phyloP scores from a whole-genome alignment of 345 rosid species.

The Litchi chinensis region DNA sequence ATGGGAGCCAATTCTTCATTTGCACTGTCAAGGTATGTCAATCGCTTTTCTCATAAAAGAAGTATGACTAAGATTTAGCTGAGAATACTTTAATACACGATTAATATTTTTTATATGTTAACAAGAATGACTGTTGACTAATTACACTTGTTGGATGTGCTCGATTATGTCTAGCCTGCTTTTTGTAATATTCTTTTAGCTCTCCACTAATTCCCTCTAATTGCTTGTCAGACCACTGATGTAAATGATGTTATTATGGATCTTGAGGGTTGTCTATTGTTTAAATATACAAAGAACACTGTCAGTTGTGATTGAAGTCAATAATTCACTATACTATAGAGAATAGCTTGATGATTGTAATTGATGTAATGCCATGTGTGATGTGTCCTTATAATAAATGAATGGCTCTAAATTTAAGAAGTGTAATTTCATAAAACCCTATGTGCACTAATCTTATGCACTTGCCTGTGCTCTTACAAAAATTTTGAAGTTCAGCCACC shows the following conservation, averaged over 20 bases:
- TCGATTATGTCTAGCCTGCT: not conserved
- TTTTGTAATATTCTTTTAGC: too few species aligned
- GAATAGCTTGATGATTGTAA: not conserved
- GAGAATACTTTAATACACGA: not conserved
- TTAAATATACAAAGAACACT: not conserved
- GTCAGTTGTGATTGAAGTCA: not conserved
- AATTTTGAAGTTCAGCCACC: not conserved
- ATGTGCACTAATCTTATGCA: not conserved
- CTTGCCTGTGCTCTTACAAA: not conserved
- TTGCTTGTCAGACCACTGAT: not conserved
- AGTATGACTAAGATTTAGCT: not conserved
- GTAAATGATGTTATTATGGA: not conserved
- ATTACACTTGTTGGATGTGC: not conserved
- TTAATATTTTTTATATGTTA: not conserved
- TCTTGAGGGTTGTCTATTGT: not conserved
- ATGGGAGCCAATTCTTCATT: conserved; percentile 97
- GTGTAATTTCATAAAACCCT: not conserved
- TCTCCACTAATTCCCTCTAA: not conserved
- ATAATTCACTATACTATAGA: not conserved
- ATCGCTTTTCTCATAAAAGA: conserved; percentile 1
- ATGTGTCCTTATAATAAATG: not conserved
- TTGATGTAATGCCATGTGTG: conserved; percentile 1
- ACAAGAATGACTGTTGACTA: not conserved
- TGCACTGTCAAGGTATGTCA: conserved; percentile 89
- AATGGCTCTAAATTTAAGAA: not conserved